Base-by-base conservation (phyloP, 192 early-diverging fungal species). In the Thamnidium elegans region DNA sequence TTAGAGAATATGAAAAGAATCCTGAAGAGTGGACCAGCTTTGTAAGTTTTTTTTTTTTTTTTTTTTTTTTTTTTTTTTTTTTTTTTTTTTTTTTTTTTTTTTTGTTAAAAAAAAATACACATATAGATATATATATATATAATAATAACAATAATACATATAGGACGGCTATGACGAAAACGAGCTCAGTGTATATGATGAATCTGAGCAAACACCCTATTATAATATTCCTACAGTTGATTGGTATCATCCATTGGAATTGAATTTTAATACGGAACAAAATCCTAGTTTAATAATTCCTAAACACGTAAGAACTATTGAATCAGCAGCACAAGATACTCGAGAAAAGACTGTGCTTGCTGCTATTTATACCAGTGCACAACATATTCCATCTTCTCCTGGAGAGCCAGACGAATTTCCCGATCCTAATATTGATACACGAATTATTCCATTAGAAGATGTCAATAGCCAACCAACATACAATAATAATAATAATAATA, bases 301-400 rank as follows among this genome's bases (percentile, higher is more conserved):
- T 20, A 15, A 39, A 3, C 55, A 32, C 19, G 31, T 56, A 4
- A 31, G 34, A 32, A 56, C 61, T 8, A 1, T 15, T 11, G 47
- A 63, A 51, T 34, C 45, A 0, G 4, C 4, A 14, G 45, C 61
- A 6, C 46, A 46, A 32, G 67, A 69, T 1, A 23, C 58, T 14
- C 47, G 67, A 34, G 67, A 69, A 11, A 46, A 50, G 4, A 45
- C 39, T 0, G 50, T 45, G 3, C 30, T 69, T 7, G 59, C 67
- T 15, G 67, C 67, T 11, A 52, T 69, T n/a, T 69, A 69, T 19
- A 54, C 58, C 14, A 69, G 21, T 34, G 51, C 20, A 26, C 31
- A 21, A n/a, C 67, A 69, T 53, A 69, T 69, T 10, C 67, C 67
- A 17, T 34, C 67, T 30, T 62, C 58, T 17, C 67, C 67, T n/a